Percentiles rank a stretch among this genome's conserved stretches.
Conservation (phyloP, 2,329 filamentous ascomycete genomes). For the Trichoderma koningii region DNA sequence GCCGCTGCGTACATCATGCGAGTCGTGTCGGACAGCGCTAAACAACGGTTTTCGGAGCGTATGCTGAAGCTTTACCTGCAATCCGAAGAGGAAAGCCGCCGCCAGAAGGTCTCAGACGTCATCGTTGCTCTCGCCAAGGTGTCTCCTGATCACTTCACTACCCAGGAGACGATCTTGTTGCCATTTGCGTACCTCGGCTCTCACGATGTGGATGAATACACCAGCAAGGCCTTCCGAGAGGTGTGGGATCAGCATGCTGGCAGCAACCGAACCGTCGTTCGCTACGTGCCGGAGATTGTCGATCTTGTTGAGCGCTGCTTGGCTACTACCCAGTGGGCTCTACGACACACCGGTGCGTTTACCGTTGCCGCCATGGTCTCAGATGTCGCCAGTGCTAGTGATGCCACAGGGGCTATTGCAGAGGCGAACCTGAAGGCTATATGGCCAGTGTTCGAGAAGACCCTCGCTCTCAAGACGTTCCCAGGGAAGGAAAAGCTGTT, state of each 20-base stretch:
- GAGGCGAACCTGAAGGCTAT: conserved; percentile 62
- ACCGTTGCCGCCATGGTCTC: conserved; percentile 73
- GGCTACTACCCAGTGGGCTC: conserved; percentile 80
- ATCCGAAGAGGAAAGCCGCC: conserved; percentile 73
- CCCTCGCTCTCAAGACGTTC: conserved; percentile 87
- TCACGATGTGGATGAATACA: conserved; percentile 80
- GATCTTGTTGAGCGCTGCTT: conserved; percentile 67
- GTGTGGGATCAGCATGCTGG: conserved; percentile 93
- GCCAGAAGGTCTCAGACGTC: conserved; percentile 80
- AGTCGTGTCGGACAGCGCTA: conserved; percentile 52
- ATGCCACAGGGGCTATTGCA: conserved; percentile 60
- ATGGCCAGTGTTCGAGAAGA: conserved; percentile 83
- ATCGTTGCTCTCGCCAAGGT: conserved; percentile 80
- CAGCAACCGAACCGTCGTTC: conserved; percentile 74
- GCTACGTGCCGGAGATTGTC: conserved; percentile 84
- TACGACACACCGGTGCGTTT: conserved; percentile 86
- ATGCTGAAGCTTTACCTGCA: conserved; percentile 75
- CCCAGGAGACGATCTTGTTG: conserved; percentile 71
- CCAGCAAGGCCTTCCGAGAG: conserved; percentile 75
- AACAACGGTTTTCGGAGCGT: conserved; percentile 53
- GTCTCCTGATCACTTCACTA: conserved; percentile 83
- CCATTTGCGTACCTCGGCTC: conserved; percentile 88
- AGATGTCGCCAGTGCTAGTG: conserved; percentile 63
- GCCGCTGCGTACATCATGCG: conserved; percentile 83
- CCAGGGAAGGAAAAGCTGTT: conserved; percentile 86